Evolutionary conservation across 441 rosid genomes (phyloP).

Genomic region (Syzygium malaccense): DNA sequence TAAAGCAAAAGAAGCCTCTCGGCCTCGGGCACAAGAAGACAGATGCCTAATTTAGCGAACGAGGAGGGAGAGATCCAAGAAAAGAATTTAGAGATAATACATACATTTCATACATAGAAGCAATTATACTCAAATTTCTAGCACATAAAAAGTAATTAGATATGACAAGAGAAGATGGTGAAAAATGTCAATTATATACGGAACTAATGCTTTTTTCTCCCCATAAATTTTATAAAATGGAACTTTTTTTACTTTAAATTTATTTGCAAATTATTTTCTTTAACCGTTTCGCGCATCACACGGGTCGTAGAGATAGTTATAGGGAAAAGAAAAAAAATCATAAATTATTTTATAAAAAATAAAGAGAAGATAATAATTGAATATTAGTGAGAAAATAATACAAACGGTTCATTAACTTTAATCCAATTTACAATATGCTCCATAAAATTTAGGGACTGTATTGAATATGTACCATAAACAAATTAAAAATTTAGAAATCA

Average conservation of each 20-base stretch:
- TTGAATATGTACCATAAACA: too few relatives aligned
- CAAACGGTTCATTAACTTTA: background rate
- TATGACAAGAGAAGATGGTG: background rate
- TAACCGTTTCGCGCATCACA: background rate
- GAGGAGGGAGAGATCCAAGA: too few relatives aligned
- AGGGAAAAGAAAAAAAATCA: background rate
- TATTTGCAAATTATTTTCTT: background rate
- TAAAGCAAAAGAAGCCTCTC: too few relatives aligned
- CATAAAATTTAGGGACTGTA: too few relatives aligned
- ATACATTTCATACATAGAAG: too few relatives aligned
- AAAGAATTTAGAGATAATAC: background rate
- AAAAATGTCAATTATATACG: background rate
- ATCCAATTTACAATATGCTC: too few relatives aligned
- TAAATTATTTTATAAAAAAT: background rate
- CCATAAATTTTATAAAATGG: background rate
- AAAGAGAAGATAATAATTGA: background rate
- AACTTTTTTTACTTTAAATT: background rate
- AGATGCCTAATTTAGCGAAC: too few relatives aligned
- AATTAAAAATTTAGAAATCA: too few relatives aligned
- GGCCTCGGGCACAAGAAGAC: too few relatives aligned
- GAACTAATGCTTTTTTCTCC: background rate
- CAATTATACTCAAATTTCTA: too few relatives aligned
- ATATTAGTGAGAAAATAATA: background rate
- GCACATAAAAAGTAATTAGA: too few relatives aligned
- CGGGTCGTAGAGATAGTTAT: background rate